Conservation (phyloP, 441 rosid species). For the Populus hybrid region DNA sequence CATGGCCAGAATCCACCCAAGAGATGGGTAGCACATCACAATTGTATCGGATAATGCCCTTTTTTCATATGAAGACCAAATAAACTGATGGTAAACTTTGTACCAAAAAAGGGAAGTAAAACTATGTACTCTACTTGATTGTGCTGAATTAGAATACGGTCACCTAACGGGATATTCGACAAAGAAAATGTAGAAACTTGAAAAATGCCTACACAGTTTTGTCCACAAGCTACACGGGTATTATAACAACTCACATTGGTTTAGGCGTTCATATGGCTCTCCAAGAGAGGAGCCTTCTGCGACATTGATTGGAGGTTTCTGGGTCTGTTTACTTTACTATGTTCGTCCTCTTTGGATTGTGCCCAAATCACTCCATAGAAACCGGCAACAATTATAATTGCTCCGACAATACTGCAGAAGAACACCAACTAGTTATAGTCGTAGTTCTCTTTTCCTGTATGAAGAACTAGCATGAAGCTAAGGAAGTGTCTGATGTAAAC, state of each 20-base stretch:
- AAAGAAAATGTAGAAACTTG: neutral
- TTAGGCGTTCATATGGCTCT: slow-evolving; percentile 2
- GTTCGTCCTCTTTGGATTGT: slow-evolving; percentile 35
- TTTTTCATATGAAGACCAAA: neutral
- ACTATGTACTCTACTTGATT: neutral
- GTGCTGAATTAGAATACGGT: neutral
- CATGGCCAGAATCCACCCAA: too few species aligned
- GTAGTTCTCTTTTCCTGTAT: neutral
- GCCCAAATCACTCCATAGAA: slow-evolving; percentile 63
- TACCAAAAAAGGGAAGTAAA: too few species aligned
- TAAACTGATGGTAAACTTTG: neutral
- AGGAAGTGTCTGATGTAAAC: neutral
- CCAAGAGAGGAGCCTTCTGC: slow-evolving; percentile 29
- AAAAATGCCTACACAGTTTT: neutral
- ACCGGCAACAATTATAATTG: slow-evolving; percentile 42
- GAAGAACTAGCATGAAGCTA: neutral
- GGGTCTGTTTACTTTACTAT: neutral
- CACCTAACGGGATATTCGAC: neutral
- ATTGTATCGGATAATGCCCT: neutral
- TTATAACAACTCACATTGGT: neutral
- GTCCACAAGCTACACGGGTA: neutral
- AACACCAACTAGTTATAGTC: neutral
- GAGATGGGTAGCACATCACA: too few species aligned
- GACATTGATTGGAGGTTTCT: slow-evolving; percentile 5
- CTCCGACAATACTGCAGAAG: slow-evolving; percentile 44